Evolutionary conservation across 2,329 filamentous ascomycete genomes (phyloP), one percentile per base, ranked within the genome.

Genomic region (Paracoccidioides brasiliensis): DNA sequence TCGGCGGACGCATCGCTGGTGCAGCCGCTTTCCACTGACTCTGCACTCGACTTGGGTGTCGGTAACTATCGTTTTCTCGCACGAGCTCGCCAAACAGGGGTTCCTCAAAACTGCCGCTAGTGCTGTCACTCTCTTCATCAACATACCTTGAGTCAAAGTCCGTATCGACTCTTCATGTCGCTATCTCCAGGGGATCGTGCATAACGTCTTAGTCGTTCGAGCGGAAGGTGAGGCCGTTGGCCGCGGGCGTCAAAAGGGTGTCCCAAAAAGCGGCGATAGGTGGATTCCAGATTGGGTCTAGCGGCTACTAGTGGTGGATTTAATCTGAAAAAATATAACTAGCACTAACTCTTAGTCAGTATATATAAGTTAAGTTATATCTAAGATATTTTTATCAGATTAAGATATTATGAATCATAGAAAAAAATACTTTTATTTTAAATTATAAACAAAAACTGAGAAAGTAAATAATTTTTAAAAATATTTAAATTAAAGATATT

Each of bases 21-120:
- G 37, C 3, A 52, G 32, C 50, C 50, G 37, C 50, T 52, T 12
- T 52, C 33, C 46, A 33, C 46, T 49, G 48, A 55, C 10, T 55
- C 54, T 14, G 4, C 8, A 33, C 30, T 44, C 7, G 44, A 38
- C 35, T 54, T 14, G 52, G n/a, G n/a, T 53, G 38, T 45, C 28
- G 44, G 58, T n/a, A 42, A n/a, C n/a, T n/a, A n/a, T 52, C 42
- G 15, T 53, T 44, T 42, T 57, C 53, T 10, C 40, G 12, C 30
- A 52, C 35, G 32, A 22, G 15, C 48, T 50, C 53, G 30, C 28
- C 35, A 55, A 43, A 43, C 9, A 43, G 10, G 41, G 41, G 14
- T 43, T 55, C 42, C 14, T 28, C 15, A 37, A 33, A 43, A 55
- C 30, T 44, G 43, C 53, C 38, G 44, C 12, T 3, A 40, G 33